A percentile compares a stretch with the other conserved stretches of the same genome.
phyloP scores from a whole-genome alignment of 768 basidiomycete species.

The Tricholomella constricta region DNA sequence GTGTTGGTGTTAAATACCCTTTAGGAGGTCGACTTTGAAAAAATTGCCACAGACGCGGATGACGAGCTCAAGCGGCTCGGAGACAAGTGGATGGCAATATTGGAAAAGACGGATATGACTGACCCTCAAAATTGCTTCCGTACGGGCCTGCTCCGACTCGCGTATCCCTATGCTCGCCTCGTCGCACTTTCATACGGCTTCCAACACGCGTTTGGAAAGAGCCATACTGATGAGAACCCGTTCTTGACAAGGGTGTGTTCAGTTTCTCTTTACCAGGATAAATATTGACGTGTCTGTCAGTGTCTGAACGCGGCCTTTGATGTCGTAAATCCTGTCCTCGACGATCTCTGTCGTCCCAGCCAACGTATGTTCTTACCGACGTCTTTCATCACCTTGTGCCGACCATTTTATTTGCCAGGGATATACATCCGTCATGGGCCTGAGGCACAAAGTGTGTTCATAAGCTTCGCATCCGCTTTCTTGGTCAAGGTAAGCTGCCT shows the following conservation, averaged over 20 bases:
- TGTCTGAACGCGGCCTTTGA: slow-evolving; percentile 69
- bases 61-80: slow-evolving; percentile 63
- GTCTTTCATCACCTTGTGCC: background rate
- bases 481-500: slow-evolving; percentile 63
- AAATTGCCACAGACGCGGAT: slow-evolving; percentile 65
- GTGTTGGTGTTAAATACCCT: background rate
- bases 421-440: slow-evolving; percentile 71
- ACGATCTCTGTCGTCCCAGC: slow-evolving; percentile 55
- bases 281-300: slow-evolving; percentile 32
- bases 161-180: slow-evolving; percentile 69
- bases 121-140: slow-evolving; percentile 62
- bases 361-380: slow-evolving; percentile 44
- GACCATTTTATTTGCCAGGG: slow-evolving; percentile 35
- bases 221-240: slow-evolving; percentile 59
- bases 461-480: slow-evolving; percentile 81
- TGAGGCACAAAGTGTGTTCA: slow-evolving; percentile 77
- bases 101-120: slow-evolving; percentile 53
- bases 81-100: slow-evolving; percentile 55
- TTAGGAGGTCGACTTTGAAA: slow-evolving; percentile 65
- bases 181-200: slow-evolving; percentile 74
- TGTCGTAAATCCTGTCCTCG: slow-evolving; percentile 61
- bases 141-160: slow-evolving; percentile 59
- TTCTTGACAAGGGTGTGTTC: slow-evolving; percentile 64
- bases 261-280: background rate
- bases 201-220: slow-evolving; percentile 73